Conservation (phyloP, 2,329 filamentous ascomycete species). For the Aspergillus oerlinghausenensis region DNA sequence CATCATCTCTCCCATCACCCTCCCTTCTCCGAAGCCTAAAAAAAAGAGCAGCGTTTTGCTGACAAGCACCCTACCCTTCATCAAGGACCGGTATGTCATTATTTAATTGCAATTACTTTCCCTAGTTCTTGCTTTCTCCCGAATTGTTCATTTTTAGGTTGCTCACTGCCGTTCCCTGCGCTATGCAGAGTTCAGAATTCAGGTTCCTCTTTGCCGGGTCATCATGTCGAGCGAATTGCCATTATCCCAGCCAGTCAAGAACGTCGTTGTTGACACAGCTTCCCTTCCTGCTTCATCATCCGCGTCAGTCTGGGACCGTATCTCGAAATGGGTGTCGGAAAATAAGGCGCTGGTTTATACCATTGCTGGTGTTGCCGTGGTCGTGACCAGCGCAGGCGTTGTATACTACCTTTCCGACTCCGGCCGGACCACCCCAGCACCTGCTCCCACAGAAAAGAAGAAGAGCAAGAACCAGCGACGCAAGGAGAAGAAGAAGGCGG, state of each 20-base stretch:
- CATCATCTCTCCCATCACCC: slow-evolving; percentile 27
- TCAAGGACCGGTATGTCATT: slow-evolving; percentile 17
- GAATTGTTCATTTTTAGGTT: slow-evolving; percentile 3
- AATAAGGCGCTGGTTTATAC: slow-evolving; percentile 96
- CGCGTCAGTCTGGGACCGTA: slow-evolving; percentile 78
- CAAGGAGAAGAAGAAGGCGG: slow-evolving; percentile 59
- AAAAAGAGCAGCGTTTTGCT: slow-evolving; percentile 12
- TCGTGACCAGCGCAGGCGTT: slow-evolving; percentile 84
- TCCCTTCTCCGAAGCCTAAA: slow-evolving; percentile 9
- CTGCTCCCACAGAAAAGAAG: slow-evolving; percentile 49
- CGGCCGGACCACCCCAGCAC: slow-evolving; percentile 37
- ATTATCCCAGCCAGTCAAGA: slow-evolving; percentile 32
- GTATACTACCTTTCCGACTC: slow-evolving; percentile 78
- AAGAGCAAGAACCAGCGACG: slow-evolving; percentile 88
- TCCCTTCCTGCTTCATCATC: slow-evolving; percentile 46
- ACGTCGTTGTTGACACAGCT: slow-evolving; percentile 38
- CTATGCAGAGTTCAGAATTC: slow-evolving; percentile 12
- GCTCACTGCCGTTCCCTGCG: background rate
- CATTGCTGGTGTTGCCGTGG: slow-evolving; percentile 87
- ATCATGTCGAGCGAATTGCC: slow-evolving; percentile 40
- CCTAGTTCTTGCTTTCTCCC: background rate
- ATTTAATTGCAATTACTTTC: slow-evolving; percentile 1
- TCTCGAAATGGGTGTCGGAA: slow-evolving; percentile 88
- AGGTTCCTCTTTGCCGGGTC: slow-evolving; percentile 18
- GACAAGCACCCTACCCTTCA: slow-evolving; percentile 10